Percentiles rank a stretch among this genome's conserved stretches.
Conservation (phyloP, 2,329 filamentous ascomycete species). For the Phialemonium atrogriseum region DNA sequence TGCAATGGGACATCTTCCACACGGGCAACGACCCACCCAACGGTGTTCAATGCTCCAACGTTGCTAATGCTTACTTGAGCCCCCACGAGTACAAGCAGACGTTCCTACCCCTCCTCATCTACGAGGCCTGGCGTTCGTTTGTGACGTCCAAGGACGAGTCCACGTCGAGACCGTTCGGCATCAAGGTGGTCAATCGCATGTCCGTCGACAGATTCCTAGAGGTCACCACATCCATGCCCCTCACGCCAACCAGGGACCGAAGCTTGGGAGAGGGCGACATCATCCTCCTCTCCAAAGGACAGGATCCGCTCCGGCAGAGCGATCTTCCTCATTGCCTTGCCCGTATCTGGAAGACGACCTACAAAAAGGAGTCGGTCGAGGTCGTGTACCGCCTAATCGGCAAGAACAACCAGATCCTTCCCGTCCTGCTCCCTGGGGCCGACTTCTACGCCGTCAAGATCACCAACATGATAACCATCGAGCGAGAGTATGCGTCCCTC, state of each 20-base stretch:
- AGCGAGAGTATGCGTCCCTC: slow-evolving; percentile 89
- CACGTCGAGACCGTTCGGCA: slow-evolving; percentile 70
- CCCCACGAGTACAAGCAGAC: slow-evolving; percentile 77
- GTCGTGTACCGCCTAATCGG: slow-evolving; percentile 78
- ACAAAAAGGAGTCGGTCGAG: slow-evolving; percentile 75
- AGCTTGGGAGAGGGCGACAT: slow-evolving; percentile 79
- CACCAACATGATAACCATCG: slow-evolving; percentile 86
- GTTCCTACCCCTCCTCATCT: slow-evolving; percentile 81
- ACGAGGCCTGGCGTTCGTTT: slow-evolving; percentile 94
- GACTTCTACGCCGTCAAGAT: slow-evolving; percentile 73
- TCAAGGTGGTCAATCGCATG: slow-evolving; percentile 80
- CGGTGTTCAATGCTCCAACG: slow-evolving; percentile 62
- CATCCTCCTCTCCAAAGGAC: slow-evolving; percentile 69
- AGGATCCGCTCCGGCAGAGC: slow-evolving; percentile 58
- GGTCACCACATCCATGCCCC: slow-evolving; percentile 74
- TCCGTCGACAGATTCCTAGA: slow-evolving; percentile 92
- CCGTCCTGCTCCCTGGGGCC: slow-evolving; percentile 58
- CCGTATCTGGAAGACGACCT: slow-evolving; percentile 69
- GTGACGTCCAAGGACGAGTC: slow-evolving; percentile 84
- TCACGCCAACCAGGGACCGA: slow-evolving; percentile 61
- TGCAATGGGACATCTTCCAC: slow-evolving; percentile 94
- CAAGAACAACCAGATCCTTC: slow-evolving; percentile 50
- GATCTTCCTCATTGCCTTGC: slow-evolving; percentile 75
- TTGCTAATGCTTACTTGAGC: slow-evolving; percentile 69
- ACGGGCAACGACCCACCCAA: slow-evolving; percentile 77